phyloP scores from a whole-genome alignment of 2,329 filamentous ascomycete species.

The Lasiodiplodia theobromae region DNA sequence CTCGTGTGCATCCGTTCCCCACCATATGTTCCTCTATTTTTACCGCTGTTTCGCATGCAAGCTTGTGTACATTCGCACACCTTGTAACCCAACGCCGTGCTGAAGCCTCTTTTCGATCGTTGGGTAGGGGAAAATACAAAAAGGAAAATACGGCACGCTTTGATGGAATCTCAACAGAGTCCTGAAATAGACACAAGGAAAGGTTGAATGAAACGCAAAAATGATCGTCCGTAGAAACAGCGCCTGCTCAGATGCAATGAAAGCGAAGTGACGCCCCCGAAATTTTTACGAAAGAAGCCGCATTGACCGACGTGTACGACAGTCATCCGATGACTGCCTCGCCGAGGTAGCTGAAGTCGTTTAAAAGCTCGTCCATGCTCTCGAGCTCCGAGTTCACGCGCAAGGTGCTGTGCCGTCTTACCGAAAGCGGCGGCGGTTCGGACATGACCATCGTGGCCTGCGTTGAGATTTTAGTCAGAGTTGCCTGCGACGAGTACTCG shows the following conservation, averaged over 20 bases:
- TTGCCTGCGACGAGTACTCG: constrained; percentile 38
- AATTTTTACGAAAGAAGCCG: constrained; percentile 1
- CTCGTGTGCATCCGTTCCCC: neutral
- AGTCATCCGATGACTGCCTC: constrained; percentile 6
- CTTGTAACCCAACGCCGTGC: constrained; percentile 18
- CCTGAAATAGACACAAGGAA: neutral
- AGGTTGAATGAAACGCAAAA: neutral
- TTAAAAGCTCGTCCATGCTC: constrained; percentile 22
- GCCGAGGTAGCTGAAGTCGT: constrained; percentile 25
- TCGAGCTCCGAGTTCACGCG: constrained; percentile 8
- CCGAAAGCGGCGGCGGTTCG: neutral
- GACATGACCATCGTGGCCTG: constrained; percentile 21
- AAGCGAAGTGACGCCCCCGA: neutral
- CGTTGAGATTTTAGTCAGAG: constrained; percentile 36
- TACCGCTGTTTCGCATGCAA: neutral
- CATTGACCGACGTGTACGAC: neutral
- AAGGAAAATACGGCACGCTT: neutral
- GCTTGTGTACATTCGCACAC: neutral
- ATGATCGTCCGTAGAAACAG: neutral
- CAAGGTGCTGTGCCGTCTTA: neutral
- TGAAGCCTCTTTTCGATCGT: neutral
- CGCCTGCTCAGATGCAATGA: constrained; percentile 3
- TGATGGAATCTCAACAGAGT: neutral
- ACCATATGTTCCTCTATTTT: constrained; percentile 11
- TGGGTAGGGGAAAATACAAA: neutral